These are phyloP conservation scores for Tylopilus orsonianus DNA, from an alignment of 1,284 basidiomycete species.

Conservation along the genomic window DNA sequence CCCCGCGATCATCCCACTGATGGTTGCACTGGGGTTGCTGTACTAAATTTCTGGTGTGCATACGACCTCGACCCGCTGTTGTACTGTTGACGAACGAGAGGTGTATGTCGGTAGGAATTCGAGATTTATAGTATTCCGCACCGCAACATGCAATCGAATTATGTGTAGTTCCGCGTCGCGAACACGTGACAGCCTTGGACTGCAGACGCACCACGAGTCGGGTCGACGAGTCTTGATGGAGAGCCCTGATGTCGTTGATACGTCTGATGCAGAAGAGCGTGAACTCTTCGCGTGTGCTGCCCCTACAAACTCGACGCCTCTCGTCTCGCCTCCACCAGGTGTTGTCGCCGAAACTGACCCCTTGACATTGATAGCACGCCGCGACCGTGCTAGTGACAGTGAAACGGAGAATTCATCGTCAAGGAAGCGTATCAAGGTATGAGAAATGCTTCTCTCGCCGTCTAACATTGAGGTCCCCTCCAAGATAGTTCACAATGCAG, in stretches of 20 bases:
- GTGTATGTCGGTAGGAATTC: constrained; percentile 14
- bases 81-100: constrained; percentile 19
- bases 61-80: constrained; percentile 11
- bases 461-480: constrained; percentile 15
- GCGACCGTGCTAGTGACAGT: constrained; percentile 4
- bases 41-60: constrained; percentile 10
- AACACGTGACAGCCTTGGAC: constrained; percentile 33
- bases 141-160: not conserved
- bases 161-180: constrained; percentile 13
- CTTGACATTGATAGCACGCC: not conserved
- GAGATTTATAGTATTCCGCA: not conserved
- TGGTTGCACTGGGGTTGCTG: constrained; percentile 5
- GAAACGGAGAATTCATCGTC: constrained; percentile 24
- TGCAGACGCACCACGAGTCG: too few species aligned
- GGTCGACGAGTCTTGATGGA: constrained; percentile 25
- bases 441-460: not conserved
- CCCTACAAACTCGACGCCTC: too few species aligned
- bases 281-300: constrained; percentile 36
- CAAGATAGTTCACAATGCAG: constrained; percentile 22
- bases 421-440: constrained; percentile 34
- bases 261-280: constrained; percentile 58
- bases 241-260: constrained; percentile 52
- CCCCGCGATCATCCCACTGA: not conserved
- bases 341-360: not conserved
- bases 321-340: constrained; percentile 6